phyloP scores from a whole-genome alignment of 495 filamentous ascomycete species.

The Penicillium longicatenatum region DNA sequence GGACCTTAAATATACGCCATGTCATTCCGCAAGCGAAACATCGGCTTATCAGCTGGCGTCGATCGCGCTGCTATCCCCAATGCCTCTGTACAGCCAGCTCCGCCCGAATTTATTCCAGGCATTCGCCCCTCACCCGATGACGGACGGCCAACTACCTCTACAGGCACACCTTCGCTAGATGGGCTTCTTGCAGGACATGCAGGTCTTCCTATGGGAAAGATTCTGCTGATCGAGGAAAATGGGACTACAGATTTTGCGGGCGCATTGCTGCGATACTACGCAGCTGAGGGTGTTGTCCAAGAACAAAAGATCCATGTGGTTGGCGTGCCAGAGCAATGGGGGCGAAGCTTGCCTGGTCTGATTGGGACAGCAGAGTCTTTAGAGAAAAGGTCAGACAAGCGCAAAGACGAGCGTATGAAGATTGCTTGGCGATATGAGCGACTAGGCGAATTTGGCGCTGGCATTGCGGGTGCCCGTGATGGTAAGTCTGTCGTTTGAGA shows the following conservation, averaged over 20 bases:
- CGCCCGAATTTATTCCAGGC: constrained; percentile 57
- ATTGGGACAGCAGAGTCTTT: constrained; percentile 52
- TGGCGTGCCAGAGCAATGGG: constrained; percentile 78
- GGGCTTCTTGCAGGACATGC: constrained; percentile 82
- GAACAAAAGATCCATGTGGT: constrained; percentile 86
- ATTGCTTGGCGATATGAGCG: constrained; percentile 98
- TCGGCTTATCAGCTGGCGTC: constrained; percentile 59
- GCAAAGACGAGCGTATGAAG: constrained; percentile 80
- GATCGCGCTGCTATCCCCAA: constrained; percentile 34
- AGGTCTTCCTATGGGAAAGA: constrained; percentile 82
- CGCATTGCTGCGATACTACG: constrained; percentile 82
- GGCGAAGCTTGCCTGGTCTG: constrained; percentile 76
- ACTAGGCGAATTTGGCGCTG: constrained; percentile 64
- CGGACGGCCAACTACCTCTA: constrained; percentile 86
- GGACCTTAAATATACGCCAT: constrained; percentile 41
- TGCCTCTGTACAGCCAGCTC: constrained; percentile 35
- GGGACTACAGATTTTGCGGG: constrained; percentile 95
- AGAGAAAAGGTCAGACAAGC: constrained; percentile 40
- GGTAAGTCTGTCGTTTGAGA: constrained; percentile 31
- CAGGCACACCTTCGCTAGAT: constrained; percentile 83
- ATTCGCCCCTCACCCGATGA: constrained; percentile 87
- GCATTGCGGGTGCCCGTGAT: constrained; percentile 55
- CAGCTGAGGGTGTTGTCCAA: constrained; percentile 90
- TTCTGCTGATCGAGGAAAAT: constrained; percentile 82
- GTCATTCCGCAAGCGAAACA: constrained; percentile 90